Conservation (phyloP, 768 basidiomycete species). For the Lactifluus pinguis region DNA sequence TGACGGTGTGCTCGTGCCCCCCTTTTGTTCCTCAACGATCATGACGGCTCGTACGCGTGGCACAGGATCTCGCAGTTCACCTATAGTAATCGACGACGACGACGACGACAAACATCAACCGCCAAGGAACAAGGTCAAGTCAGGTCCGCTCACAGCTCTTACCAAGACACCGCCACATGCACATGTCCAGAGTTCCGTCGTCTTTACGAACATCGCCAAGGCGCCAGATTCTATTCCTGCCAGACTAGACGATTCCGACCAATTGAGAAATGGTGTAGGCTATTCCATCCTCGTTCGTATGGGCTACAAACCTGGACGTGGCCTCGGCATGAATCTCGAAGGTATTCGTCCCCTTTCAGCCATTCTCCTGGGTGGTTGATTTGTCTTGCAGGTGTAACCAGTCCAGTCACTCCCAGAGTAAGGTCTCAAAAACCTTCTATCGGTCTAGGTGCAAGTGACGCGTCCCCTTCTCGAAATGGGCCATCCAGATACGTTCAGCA, state of each 20-base stretch:
- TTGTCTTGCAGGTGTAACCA: slow-evolving; percentile 9
- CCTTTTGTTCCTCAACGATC: not conserved
- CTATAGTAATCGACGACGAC: slow-evolving; percentile 19
- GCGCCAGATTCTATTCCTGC: not conserved
- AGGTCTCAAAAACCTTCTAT: not conserved
- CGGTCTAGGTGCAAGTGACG: slow-evolving; percentile 7
- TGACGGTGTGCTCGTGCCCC: not conserved
- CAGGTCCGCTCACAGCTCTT: not conserved
- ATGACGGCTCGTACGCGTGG: slow-evolving; percentile 7
- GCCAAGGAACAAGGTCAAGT: not conserved
- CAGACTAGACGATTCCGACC: not conserved
- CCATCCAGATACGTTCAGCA: not conserved
- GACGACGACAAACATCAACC: slow-evolving; percentile 7
- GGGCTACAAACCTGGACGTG: slow-evolving; percentile 17
- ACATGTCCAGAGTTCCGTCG: not conserved
- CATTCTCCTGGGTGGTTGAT: slow-evolving; percentile 16
- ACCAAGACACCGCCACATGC: not conserved
- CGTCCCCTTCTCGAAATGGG: not conserved
- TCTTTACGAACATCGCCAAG: not conserved
- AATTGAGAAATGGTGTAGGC: slow-evolving; percentile 3
- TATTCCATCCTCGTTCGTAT: slow-evolving; percentile 18
- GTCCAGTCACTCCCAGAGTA: slow-evolving; percentile 2
- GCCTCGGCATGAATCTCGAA: slow-evolving; percentile 18
- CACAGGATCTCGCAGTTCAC: slow-evolving; percentile 14
- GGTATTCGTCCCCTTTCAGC: slow-evolving; percentile 6